Base-by-base conservation (phyloP, 345 rosid genomes). In the Lepidium sativum region DNA sequence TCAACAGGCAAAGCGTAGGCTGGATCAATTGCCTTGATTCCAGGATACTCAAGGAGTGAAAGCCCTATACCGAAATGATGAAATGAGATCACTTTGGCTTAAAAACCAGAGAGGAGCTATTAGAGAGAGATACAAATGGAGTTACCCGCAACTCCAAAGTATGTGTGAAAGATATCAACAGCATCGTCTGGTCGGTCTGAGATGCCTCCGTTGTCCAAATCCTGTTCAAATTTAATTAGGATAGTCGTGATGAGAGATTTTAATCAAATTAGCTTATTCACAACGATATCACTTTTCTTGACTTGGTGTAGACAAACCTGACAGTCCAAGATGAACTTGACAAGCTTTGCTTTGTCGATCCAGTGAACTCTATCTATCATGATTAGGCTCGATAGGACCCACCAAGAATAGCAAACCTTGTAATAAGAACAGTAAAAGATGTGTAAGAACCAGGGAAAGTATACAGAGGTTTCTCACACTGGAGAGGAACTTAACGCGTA, bases 391-490 rank as follows among this genome's bases (percentile, higher is more conserved):
- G 96, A 86, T 71, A 94, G 88, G 17, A 90, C 96, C 97, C 92
- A 94, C 99, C 91, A 90, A 14, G 95, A 86, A 71, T 86, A 88
- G 81, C 92, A 94, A 56, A 90, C 92, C 96, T 88, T 72, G 32
- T 13, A 31, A 41, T 55, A 34, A 54, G 34, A 68, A 60, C 20
- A 67, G 29, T 25, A 11, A 54, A 23, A 63, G 48, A 6, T 56
- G 41, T 18, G 56, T 40, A 32, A 49, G 27, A 16, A 39, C 57
- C 21, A 51, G 12, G 65, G 52, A 55, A 47, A 17, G 33, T 42
- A 41, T 41, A 58, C 25, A 32, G 35, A 33, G 42, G 35, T 57
- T 9, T 58, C 67, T 50, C 71, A 34, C 18, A 8, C 7, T 17
- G 33, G 17, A 41, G 8, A 27, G 12, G 21, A 58, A 55, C 34